Percentiles rank a stretch among this genome's conserved stretches.
phyloP scores from a whole-genome alignment of 257 asterid genomes.

The Lavandula angustifolia region DNA sequence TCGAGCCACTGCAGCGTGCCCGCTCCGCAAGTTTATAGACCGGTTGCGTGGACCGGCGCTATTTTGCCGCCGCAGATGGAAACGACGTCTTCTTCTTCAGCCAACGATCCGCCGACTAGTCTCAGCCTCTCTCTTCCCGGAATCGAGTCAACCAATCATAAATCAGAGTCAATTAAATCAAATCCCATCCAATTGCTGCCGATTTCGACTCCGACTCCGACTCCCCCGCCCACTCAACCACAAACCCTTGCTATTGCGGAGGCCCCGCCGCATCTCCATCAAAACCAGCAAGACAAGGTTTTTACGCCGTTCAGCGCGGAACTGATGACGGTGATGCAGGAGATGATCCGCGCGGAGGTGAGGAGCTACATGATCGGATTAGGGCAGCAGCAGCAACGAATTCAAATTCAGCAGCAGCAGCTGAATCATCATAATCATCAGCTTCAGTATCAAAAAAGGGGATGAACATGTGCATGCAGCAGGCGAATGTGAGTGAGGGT shows the following conservation, averaged over 20 bases:
- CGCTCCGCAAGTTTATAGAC: conserved; percentile 44
- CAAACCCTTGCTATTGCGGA: conserved; percentile 7
- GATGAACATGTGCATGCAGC: conserved; percentile 59
- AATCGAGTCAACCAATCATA: conserved; percentile 31
- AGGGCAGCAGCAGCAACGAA: conserved; percentile 42
- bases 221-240: conserved; percentile 25
- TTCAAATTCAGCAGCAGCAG: conserved; percentile 25
- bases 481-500: conserved; percentile 55
- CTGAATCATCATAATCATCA: conserved; percentile 33
- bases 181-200: conserved; percentile 34
- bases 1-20: conserved; percentile 59
- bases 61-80: conserved; percentile 42
- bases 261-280: conserved; percentile 4
- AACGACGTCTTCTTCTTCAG: conserved; percentile 33
- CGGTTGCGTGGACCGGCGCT: conserved; percentile 51
- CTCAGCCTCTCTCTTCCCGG: conserved; percentile 88
- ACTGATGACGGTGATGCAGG: conserved; percentile 78
- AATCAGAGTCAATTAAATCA: conserved; percentile 33
- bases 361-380: conserved; percentile 67
- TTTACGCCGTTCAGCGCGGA: conserved; percentile 61
- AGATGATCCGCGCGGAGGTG: conserved; percentile 81
- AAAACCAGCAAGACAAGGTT: conserved; percentile 43
- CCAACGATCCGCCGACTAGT: conserved; percentile 61
- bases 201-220: conserved; percentile 19
- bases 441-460: conserved; percentile 44